phyloP scores from a whole-genome alignment of 495 filamentous ascomycete species.

The Lineolata rhizophorae region DNA sequence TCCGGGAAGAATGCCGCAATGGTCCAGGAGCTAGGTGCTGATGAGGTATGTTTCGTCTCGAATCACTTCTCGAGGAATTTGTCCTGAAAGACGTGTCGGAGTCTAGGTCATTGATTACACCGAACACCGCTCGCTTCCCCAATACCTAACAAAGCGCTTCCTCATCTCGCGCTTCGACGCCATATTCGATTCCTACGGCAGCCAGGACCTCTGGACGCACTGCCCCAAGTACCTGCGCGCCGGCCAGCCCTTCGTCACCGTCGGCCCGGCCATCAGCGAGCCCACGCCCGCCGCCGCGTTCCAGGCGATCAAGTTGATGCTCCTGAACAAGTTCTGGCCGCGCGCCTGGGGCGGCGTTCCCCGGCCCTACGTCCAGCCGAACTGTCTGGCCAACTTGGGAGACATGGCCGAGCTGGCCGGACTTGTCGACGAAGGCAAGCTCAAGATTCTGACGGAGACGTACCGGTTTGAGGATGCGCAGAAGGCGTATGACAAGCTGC shows the following conservation, averaged over 20 bases:
- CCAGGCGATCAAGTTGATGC: slow-evolving; percentile 8
- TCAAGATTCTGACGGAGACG: too few species aligned
- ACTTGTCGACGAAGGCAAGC: too few species aligned
- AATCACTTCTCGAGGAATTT: too few species aligned
- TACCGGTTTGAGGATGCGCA: too few species aligned
- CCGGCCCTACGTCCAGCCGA: slow-evolving; percentile 13
- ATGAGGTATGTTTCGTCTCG: too few species aligned
- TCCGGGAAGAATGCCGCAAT: slow-evolving; percentile 14
- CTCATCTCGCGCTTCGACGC: slow-evolving; percentile 16
- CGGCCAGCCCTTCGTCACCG: slow-evolving; percentile 15
- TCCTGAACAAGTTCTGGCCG: slow-evolving; percentile 16
- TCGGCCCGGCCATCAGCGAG: slow-evolving; percentile 9
- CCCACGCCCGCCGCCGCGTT: slow-evolving; percentile 11
- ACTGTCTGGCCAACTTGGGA: too few species aligned
- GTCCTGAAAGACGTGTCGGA: too few species aligned
- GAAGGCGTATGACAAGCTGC: too few species aligned
- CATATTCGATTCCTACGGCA: slow-evolving; percentile 17
- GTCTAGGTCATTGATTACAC: too few species aligned
- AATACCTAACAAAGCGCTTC: too few species aligned
- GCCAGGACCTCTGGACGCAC: slow-evolving; percentile 14
- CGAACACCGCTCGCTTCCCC: too few species aligned
- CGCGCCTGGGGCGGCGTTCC: slow-evolving; percentile 14
- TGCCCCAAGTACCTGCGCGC: slow-evolving; percentile 14
- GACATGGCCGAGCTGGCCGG: too few species aligned
- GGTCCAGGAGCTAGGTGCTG: slow-evolving; percentile 17